These are phyloP conservation scores for Bauhinia variegata DNA, from an alignment of 306 rosid genomes.

Conservation along the genomic window DNA sequence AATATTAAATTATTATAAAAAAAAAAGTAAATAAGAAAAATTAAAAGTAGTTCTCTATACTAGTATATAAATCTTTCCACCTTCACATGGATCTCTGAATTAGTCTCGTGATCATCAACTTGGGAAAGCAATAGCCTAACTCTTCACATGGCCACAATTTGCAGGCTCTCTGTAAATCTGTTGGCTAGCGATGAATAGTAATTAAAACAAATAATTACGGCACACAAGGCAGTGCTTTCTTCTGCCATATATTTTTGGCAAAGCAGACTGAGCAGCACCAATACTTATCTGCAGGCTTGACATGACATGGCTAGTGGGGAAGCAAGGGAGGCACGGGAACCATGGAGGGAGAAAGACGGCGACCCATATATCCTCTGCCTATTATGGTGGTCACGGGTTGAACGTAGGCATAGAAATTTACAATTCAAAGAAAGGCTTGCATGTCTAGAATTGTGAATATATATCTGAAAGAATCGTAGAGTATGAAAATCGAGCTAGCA, in stretches of 20 bases:
- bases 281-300: not conserved
- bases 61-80: not conserved
- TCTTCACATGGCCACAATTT: slow-evolving; percentile 4
- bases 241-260: not conserved
- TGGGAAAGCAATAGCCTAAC: not conserved
- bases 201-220: not conserved
- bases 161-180: slow-evolving; percentile 9
- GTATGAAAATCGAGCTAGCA: too few relatives aligned
- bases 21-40: too few relatives aligned
- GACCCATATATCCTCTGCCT: not conserved
- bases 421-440: too few relatives aligned
- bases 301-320: not conserved
- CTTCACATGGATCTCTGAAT: slow-evolving; percentile 8
- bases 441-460: too few relatives aligned
- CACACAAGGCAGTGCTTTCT: not conserved
- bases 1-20: too few relatives aligned
- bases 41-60: not conserved
- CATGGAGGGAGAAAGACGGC: not conserved
- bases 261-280: not conserved
- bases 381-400: not conserved
- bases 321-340: not conserved
- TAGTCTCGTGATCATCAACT: not conserved
- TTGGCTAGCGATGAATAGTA: not conserved
- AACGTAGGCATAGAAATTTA: too few relatives aligned
- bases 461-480: too few relatives aligned